Evolutionary conservation across 345 rosid genomes (phyloP).

Genomic region (Eucalyptus regnans): DNA sequence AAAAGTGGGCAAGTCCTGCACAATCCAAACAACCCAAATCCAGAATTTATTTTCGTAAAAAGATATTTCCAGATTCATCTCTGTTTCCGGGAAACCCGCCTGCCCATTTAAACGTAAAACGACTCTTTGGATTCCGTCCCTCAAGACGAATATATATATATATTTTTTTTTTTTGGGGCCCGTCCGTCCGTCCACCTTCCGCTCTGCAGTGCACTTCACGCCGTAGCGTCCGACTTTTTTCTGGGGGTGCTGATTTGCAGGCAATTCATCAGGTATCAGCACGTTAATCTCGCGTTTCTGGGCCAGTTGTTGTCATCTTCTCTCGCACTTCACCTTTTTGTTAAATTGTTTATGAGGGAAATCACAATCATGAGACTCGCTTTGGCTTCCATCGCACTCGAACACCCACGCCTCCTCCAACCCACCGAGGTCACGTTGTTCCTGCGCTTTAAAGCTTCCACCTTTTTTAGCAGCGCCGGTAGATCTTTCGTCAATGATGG

Average conservation of each 20-base stretch:
- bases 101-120: not conserved
- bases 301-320: not conserved
- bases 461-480: not conserved
- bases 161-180: not conserved
- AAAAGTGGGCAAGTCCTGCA: not conserved
- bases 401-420: not conserved
- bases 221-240: not conserved
- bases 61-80: not conserved
- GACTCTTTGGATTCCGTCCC: not conserved
- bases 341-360: not conserved
- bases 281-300: not conserved
- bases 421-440: constrained; percentile 1
- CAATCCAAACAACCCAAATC: not conserved
- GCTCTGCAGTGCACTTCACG: not conserved
- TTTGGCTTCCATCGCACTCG: constrained; percentile 1
- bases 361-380: not conserved
- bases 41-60: not conserved
- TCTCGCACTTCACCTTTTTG: not conserved
- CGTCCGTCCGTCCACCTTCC: not conserved
- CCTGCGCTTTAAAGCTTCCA: constrained; percentile 1
- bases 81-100: not conserved
- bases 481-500: not conserved
- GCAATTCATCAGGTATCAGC: constrained; percentile 6
- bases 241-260: not conserved
- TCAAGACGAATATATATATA: not conserved